A percentile compares a stretch with the other conserved stretches of the same genome.
Evolutionary conservation across 805 yeast genomes (phyloP).

Genomic region (Barnettozyma pratensis): DNA sequence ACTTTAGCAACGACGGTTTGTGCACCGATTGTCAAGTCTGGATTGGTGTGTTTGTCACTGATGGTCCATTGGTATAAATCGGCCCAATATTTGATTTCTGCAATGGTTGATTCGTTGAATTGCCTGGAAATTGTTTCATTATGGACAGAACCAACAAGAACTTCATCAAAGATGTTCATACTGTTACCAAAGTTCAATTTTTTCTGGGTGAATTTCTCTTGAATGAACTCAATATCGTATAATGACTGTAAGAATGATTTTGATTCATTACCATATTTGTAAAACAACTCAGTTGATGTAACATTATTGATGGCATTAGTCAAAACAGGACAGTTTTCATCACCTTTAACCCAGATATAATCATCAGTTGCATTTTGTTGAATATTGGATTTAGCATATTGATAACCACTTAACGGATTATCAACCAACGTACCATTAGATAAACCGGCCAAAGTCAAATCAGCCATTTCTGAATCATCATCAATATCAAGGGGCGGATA

Average conservation of each 20-base stretch:
- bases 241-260: conserved; percentile 35
- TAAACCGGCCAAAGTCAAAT: conserved; percentile 27
- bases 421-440: conserved; percentile 35
- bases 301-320: conserved; percentile 30
- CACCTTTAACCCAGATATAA: conserved; percentile 39
- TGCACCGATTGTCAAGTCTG: conserved; percentile 37
- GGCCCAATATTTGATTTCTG: conserved; percentile 31
- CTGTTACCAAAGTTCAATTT: conserved; percentile 35
- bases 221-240: conserved; percentile 22
- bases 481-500: conserved; percentile 37
- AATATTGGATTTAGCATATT: conserved; percentile 37
- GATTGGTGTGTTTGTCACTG: conserved; percentile 21
- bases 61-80: conserved; percentile 37
- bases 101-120: conserved; percentile 29
- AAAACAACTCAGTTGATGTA: conserved; percentile 27
- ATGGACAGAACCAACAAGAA: conserved; percentile 37
- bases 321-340: conserved; percentile 36
- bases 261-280: conserved; percentile 27
- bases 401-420: conserved; percentile 40
- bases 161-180: conserved; percentile 35
- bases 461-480: conserved; percentile 14
- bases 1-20: conserved; percentile 34
- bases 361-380: conserved; percentile 32
- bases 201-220: conserved; percentile 19
- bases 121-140: conserved; percentile 31